phyloP scores from a whole-genome alignment of 2,329 filamentous ascomycete species.

The Dactylella cylindrospora region DNA sequence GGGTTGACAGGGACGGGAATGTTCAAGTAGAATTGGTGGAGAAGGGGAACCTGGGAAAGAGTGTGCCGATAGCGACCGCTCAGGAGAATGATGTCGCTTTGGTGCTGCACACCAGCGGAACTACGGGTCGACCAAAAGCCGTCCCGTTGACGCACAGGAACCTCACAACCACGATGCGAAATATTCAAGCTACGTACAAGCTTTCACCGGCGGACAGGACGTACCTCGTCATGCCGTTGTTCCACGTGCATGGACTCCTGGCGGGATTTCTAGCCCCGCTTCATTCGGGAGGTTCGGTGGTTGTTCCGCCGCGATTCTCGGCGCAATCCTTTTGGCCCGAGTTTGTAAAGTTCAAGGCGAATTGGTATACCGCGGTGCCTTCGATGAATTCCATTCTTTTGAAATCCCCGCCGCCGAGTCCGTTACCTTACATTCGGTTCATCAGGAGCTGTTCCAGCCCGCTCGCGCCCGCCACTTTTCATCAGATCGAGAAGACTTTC shows the following conservation, averaged over 20 bases:
- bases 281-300: slow-evolving; percentile 72
- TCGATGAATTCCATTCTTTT: slow-evolving; percentile 89
- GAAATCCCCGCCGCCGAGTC: slow-evolving; percentile 68
- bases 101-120: slow-evolving; percentile 80
- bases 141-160: slow-evolving; percentile 80
- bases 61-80: slow-evolving; percentile 58
- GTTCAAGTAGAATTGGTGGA: slow-evolving; percentile 79
- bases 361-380: slow-evolving; percentile 88
- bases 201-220: slow-evolving; percentile 72
- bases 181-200: slow-evolving; percentile 76
- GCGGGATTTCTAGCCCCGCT: slow-evolving; percentile 79
- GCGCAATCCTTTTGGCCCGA: slow-evolving; percentile 80
- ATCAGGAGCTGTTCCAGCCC: slow-evolving; percentile 86
- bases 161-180: slow-evolving; percentile 79
- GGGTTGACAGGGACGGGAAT: slow-evolving; percentile 65
- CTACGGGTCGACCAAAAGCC: slow-evolving; percentile 81
- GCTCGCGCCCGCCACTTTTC: slow-evolving; percentile 76
- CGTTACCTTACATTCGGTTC: slow-evolving; percentile 74
- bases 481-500: slow-evolving; percentile 74
- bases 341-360: slow-evolving; percentile 72
- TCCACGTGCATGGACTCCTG: slow-evolving; percentile 86
- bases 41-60: slow-evolving; percentile 63
- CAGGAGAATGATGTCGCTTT: slow-evolving; percentile 78
- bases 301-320: slow-evolving; percentile 78
- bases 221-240: slow-evolving; percentile 80